A percentile compares a stretch with the other conserved stretches of the same genome.
phyloP scores from a whole-genome alignment of 148 eudicot species.

The Amaranthus palmeri region DNA sequence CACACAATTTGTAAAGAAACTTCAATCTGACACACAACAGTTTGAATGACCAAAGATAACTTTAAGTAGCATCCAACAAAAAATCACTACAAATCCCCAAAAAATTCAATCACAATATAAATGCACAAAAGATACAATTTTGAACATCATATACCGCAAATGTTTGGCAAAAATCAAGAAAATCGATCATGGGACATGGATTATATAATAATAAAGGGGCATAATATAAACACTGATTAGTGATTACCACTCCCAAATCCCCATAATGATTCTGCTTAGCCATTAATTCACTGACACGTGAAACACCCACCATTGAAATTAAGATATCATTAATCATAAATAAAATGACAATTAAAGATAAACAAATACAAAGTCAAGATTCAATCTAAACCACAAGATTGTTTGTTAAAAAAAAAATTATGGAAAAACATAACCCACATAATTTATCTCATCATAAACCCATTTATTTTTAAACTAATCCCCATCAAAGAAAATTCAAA shows the following conservation, averaged over 20 bases:
- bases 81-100: background rate
- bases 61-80: background rate
- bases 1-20: no score
- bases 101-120: background rate
- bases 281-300: slow-evolving; percentile 5
- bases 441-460: background rate
- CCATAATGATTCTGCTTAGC: slow-evolving; percentile 11
- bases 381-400: background rate
- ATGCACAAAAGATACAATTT: background rate
- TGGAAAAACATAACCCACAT: background rate
- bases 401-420: background rate
- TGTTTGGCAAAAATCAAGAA: background rate
- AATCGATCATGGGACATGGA: background rate
- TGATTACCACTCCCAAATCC: slow-evolving; percentile 13
- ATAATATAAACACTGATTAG: background rate
- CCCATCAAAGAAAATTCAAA: background rate
- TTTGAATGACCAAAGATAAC: no score
- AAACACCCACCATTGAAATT: slow-evolving; percentile 4
- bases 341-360: background rate
- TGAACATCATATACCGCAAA: background rate
- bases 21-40: no score
- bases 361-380: slow-evolving; percentile 7
- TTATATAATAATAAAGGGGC: background rate
- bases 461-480: background rate
- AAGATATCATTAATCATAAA: background rate